Conservation (phyloP, 2,329 filamentous ascomycete species). For the Fusarium domesticum region DNA sequence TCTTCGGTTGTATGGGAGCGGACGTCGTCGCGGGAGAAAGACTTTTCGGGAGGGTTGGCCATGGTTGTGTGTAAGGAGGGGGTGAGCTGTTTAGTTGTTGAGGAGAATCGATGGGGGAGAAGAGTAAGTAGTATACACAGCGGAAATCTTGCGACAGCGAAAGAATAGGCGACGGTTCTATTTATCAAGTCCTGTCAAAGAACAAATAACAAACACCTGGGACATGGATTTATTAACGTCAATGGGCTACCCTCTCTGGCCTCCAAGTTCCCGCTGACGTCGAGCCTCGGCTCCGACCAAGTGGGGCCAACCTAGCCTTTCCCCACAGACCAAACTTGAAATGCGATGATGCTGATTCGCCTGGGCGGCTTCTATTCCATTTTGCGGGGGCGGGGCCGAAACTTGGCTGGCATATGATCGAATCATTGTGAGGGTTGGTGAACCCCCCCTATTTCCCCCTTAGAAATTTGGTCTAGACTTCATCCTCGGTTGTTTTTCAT, state of each 20-base stretch:
- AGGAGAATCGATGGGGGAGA: not conserved
- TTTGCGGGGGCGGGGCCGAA: slow-evolving; percentile 25
- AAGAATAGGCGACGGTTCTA: too few relatives aligned
- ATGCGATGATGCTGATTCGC: slow-evolving; percentile 15
- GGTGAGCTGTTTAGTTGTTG: not conserved
- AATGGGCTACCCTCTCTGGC: not conserved
- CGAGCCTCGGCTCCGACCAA: slow-evolving; percentile 24
- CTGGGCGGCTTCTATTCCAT: slow-evolving; percentile 13
- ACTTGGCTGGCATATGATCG: slow-evolving; percentile 13
- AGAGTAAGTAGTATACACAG: not conserved
- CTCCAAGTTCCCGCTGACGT: slow-evolving; percentile 5
- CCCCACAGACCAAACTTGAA: slow-evolving; percentile 8
- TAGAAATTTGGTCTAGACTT: too few relatives aligned
- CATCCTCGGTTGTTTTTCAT: not conserved
- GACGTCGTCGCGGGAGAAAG: slow-evolving; percentile 62
- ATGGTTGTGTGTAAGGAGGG: slow-evolving; percentile 7
- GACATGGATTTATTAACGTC: not conserved
- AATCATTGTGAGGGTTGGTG: slow-evolving; percentile 1
- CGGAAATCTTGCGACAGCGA: not conserved
- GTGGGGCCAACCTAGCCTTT: slow-evolving; percentile 6
- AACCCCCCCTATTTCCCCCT: not conserved
- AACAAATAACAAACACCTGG: too few relatives aligned
- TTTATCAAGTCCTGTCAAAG: too few relatives aligned
- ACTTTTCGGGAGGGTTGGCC: slow-evolving; percentile 41
- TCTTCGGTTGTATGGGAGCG: slow-evolving; percentile 73